Base-by-base conservation (phyloP, 805 yeast genomes). In the Soucietia sequanensis region DNA sequence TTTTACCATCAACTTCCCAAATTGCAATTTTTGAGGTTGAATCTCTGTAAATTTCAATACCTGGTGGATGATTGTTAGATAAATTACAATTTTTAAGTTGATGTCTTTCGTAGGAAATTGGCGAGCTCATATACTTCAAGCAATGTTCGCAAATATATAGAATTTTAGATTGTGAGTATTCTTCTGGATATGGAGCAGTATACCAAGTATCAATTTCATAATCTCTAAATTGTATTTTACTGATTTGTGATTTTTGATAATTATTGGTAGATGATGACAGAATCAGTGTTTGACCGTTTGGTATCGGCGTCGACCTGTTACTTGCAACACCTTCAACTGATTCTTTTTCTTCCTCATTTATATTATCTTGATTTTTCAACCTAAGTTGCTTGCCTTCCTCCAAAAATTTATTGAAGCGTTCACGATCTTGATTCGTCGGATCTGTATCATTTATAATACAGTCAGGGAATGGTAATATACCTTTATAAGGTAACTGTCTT, bases 121-220 rank as follows among this genome's bases (percentile, higher is more conserved):
- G 80, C 0, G 89, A 80, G 24, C 72, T 72, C 78, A 80, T 80
- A 54, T 87, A 90, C 60, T 84, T 81, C 38, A 91, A 60, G 54
- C 98, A 93, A 48, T 72, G 79, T 44, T 88, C 93, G 59, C 98
- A 93, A 11, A 91, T 73, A 50, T 80, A 81, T 30, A 93, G 62
- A 2, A 80, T 72, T 27, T 67, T 65, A 30, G 79, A 75, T 20
- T 70, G 71, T 27, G 86, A 76, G 50, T 80, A 86, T 50, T 86
- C 93, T 41, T 84, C 89, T 0, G 98, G 97, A 54, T 86, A 93
- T 1, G 98, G 98, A 0, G 96, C 81, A 3, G 85, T 77, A 58
- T 85, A 90, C 96, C 97, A 88, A 0, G 96, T 86, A 41, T 83
- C 84, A 18, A 93, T 85, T 53, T 84, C 89, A 56, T 62, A 76